These are phyloP conservation scores for Phellopilus nigrolimitatus DNA, from an alignment of 1,284 basidiomycete genomes.

Conservation along the genomic window DNA sequence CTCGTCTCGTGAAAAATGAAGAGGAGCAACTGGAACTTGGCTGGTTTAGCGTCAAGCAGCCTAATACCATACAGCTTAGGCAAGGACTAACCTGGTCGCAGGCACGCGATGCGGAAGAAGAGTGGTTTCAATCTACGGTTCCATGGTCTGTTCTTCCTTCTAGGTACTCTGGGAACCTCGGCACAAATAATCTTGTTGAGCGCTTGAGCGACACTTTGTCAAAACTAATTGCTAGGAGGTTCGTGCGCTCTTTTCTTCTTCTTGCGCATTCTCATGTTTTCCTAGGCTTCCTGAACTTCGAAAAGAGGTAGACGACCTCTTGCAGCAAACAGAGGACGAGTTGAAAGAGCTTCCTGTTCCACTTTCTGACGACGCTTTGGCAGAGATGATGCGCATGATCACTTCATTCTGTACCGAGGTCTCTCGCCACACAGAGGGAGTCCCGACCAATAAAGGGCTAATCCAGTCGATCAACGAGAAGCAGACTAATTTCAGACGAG, in stretches of 20 bases:
- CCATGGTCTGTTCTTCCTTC: constrained; percentile 56
- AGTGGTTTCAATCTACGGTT: constrained; percentile 55
- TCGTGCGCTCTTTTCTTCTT: neutral
- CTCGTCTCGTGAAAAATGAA: constrained; percentile 53
- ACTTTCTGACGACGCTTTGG: constrained; percentile 49
- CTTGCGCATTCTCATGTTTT: neutral
- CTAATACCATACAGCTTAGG: constrained; percentile 30
- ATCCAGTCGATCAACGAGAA: constrained; percentile 48
- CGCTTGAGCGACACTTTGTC: constrained; percentile 52
- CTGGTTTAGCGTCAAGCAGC: constrained; percentile 75
- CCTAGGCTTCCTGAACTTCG: constrained; percentile 62
- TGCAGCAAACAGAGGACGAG: constrained; percentile 35
- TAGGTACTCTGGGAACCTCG: constrained; percentile 42
- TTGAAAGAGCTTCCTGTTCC: constrained; percentile 44
- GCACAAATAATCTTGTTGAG: constrained; percentile 51
- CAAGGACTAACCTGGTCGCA: constrained; percentile 53
- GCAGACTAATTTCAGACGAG: constrained; percentile 41
- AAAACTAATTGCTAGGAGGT: constrained; percentile 55
- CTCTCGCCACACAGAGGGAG: constrained; percentile 45
- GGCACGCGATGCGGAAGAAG: constrained; percentile 55
- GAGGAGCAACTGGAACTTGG: constrained; percentile 52
- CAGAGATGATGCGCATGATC: constrained; percentile 48
- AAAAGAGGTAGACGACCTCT: constrained; percentile 41
- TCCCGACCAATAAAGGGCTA: constrained; percentile 43
- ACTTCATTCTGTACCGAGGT: constrained; percentile 44